Conservation (phyloP, 768 basidiomycete genomes). For the Leccinum imitatum region DNA sequence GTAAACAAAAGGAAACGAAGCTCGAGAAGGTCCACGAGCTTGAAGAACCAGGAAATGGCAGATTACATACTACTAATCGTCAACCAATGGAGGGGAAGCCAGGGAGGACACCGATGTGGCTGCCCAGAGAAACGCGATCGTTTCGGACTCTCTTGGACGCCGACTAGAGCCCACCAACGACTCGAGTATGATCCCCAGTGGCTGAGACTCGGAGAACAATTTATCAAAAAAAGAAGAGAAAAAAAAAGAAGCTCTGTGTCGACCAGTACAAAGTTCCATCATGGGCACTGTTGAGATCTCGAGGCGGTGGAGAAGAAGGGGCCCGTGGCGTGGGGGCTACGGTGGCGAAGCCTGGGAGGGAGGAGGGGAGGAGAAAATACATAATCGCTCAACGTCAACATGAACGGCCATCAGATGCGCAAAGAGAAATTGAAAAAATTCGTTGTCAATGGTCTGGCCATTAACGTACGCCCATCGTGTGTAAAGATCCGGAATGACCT, state of each 20-base stretch:
- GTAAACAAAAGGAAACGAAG: neutral
- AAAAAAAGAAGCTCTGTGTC: neutral
- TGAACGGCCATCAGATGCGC: constrained; percentile 25
- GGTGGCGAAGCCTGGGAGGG: neutral
- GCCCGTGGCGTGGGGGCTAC: neutral
- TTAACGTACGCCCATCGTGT: constrained; percentile 7
- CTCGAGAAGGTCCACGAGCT: neutral
- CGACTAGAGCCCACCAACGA: neutral
- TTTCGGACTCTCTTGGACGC: neutral
- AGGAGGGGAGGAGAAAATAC: neutral
- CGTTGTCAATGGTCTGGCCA: neutral
- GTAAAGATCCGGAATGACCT: constrained; percentile 7
- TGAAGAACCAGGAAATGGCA: neutral
- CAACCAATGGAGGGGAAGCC: neutral
- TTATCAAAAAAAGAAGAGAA: neutral
- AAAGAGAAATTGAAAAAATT: neutral
- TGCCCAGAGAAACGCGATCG: neutral
- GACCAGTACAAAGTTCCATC: neutral
- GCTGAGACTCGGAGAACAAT: neutral
- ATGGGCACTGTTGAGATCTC: constrained; percentile 1
- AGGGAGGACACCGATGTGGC: neutral
- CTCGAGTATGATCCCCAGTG: neutral
- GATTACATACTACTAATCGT: neutral
- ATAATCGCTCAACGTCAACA: constrained; percentile 14
- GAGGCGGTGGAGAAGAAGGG: neutral